Base-by-base conservation (phyloP, 2,329 filamentous ascomycete genomes). In the Clonostachys chloroleuca region DNA sequence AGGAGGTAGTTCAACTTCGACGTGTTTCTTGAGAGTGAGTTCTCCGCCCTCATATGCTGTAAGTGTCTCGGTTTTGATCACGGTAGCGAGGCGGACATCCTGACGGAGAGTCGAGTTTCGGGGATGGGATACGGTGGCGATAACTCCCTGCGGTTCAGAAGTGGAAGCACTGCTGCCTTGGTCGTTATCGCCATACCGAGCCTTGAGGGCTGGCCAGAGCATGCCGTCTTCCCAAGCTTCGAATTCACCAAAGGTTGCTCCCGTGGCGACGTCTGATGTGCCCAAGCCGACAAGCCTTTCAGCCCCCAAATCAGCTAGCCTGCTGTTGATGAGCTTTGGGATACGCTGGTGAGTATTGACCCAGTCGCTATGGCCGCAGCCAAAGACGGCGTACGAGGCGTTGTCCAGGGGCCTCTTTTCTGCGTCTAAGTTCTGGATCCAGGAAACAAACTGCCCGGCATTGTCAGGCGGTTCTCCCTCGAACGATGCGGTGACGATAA, bases 381-480 rank as follows among this genome's bases (percentile, higher is more conserved):
- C 85, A 59, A 85, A 89, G 4, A 87, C 77, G 1, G 82, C 75
- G 55, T 81, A 89, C 6, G 74, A 67, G 2, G 82, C 74, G 14
- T 72, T 74, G 5, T 77, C 65, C 4, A 85, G 59, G 1, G 24
- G 24, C 24, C 5, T 30, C 56, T 4, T 63, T 51, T n/a, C 60
- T 50, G 73, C 65, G 7, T 73, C 69, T 12, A 77, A 62, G 12
- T 56, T 66, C 53, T 79, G 68, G 4, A 88, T 56, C 86, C 85
- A 89, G 5, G 73, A 65, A 34, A 81, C 75, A 55, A 89, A 89
- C 42, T 80, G 72, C 0, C 66, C 72, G 0, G 85, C 86, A 49
- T 89, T 88, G 51, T 87, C 83, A 0, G 84, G 79, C 0, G 86
- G 83, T 45, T 85, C 71, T 2, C 86, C 86, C 56, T 90, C 85